Base-by-base conservation (phyloP, 1,139 yeast species). In the Eremothecium cymbalariae region DNA sequence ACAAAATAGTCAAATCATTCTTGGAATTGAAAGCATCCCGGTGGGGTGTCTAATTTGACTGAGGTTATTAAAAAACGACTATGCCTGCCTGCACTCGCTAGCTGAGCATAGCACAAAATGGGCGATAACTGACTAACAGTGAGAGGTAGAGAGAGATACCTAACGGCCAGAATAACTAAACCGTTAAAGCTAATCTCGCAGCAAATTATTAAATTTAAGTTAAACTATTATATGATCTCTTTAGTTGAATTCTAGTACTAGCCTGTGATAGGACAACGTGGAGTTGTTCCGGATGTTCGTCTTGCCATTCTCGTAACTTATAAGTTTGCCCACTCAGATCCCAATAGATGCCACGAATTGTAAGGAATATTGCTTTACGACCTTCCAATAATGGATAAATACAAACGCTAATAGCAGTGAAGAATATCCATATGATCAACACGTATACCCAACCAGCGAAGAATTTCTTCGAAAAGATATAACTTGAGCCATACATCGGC, bases 401-500 rank as follows among this genome's bases (percentile, higher is more conserved):
- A 21, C 74, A 66, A 19, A 78, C 84, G 44, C 72, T 62, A 45
- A 68, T 63, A 1, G 71, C 69, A 25, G 76, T 67, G 48, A 68
- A 64, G 60, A 76, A 74, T 31, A 78, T 64, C 90, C 90, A 79
- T 42, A 79, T 73, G 37, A 80, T 73, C 45, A 79, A 73, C 26
- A 83, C 88, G 34, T 68, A 72, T 37, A 83, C 69, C 94, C 94
- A 83, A 36, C 93, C 94, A 6, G 86, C 79, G 58, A 83, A 83
- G 60, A 82, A 82, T 37, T 56, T 59, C 57, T 70, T 75, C 35
- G 83, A 73, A 59, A 83, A 83, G 33, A 83, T 65, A 53, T 83
- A 83, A 1, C 70, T 65, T 2, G 77, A 55, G 25, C 94, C 94
- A 53, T 78, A 83, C 86, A 83, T 77, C 40, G 94, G 93, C 82